Base-by-base conservation (phyloP, 106 monocot genomes). In the Platanthera guangdongensis region DNA sequence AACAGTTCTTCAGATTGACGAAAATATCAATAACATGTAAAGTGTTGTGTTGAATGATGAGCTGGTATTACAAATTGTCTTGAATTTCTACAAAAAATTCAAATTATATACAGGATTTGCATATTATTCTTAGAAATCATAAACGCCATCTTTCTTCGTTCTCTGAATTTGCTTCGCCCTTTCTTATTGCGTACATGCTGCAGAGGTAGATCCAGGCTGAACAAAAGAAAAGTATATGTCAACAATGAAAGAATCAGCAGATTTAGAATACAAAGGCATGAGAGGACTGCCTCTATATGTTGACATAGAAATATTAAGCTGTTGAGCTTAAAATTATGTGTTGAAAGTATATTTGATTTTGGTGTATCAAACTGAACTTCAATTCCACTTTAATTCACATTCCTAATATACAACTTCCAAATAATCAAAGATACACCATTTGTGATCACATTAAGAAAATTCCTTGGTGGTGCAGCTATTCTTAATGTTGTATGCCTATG, bases 171-270 rank as follows among this genome's bases (percentile, higher is more conserved):
- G 53, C 57, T 32, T 57, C 75, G 49, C 47, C 45, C 14, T 62
- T 30, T 52, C 62, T 73, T 14, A 80, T 55, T 57, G 71, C 50
- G 81, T 70, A 70, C 81, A 76, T 14, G 67, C 47, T 76, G 57
- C 32, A 30, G 70, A 71, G 7, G 59, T 76, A 45, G 81, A 75
- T 48, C 68, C 70, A 76, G 54, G 67, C 81, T 81, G 76, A 3
- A 81, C 4, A 5, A 81, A 55, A 14, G 63, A 71, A 76, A 49
- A 28, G 49, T 12, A 22, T 21, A 39, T 64, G 76, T 16, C 51
- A 67, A 7, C 7, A 76, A 57, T 47, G 49, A 22, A 51, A 19
- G 18, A 13, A 50, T 72, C 39, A 39, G 39, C 39, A 39, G 39
- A 39, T 39, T 0, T 39, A 39, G 39, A 39, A 39, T 39, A 39